phyloP scores from a whole-genome alignment of 257 asterid species.

The Linderniella brevidens region DNA sequence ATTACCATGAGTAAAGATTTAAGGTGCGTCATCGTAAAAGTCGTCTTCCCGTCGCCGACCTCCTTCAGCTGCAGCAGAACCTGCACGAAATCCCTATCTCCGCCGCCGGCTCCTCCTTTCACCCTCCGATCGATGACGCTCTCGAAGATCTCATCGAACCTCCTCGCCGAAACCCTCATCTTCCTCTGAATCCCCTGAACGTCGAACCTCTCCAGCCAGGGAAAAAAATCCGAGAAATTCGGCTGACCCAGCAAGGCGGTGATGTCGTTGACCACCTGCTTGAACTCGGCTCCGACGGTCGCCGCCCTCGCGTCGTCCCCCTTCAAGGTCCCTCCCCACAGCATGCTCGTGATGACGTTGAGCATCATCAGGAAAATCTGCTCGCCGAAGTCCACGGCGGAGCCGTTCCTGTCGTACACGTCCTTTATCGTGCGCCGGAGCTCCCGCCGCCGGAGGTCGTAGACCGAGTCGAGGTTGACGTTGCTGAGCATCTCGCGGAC shows the following conservation, averaged over 20 bases:
- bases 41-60: neutral
- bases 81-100: constrained; percentile 10
- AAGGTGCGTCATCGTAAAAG: constrained; percentile 9
- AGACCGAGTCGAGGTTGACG: constrained; percentile 16
- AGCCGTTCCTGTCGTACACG: constrained; percentile 10
- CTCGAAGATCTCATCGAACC: neutral
- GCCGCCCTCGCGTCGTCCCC: constrained; percentile 6
- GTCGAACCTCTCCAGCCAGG: constrained; percentile 20
- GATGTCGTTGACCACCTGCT: constrained; percentile 5
- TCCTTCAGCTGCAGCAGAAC: neutral
- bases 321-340: constrained; percentile 20
- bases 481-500: constrained; percentile 21
- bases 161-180: constrained; percentile 2
- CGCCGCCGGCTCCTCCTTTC: neutral
- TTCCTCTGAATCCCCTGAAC: constrained; percentile 22
- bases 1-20: constrained; percentile 20
- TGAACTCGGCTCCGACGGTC: constrained; percentile 15
- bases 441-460: constrained; percentile 17
- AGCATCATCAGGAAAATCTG: constrained; percentile 13
- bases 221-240: constrained; percentile 33
- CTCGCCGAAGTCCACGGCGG: constrained; percentile 13
- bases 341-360: constrained; percentile 15
- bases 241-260: constrained; percentile 13
- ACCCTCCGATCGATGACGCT: neutral
- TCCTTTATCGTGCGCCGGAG: constrained; percentile 10